Evolutionary conservation across 73 alveolate species (phyloP).

Genomic region (Stentor roeselii): DNA sequence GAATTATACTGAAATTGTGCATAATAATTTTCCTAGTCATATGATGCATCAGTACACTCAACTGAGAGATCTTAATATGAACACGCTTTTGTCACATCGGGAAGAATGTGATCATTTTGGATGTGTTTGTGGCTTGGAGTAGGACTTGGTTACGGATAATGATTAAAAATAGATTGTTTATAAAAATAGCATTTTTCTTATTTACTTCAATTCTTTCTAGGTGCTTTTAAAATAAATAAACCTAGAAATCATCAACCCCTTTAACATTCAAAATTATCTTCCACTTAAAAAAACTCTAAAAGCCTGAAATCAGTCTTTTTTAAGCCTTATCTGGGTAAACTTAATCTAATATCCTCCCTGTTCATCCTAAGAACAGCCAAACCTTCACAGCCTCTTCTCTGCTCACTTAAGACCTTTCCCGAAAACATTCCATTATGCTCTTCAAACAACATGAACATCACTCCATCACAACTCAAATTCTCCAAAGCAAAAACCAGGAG

Average conservation of each 20-base stretch:
- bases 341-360: not conserved
- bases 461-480: not conserved
- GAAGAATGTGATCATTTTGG: conserved; percentile 21
- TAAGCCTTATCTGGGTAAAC: no score
- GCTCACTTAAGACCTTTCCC: not conserved
- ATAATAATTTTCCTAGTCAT: not conserved
- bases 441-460: not conserved
- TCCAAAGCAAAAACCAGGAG: conserved; percentile 12
- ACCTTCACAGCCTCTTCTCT: conserved; percentile 23
- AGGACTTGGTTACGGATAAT: no score
- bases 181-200: no score
- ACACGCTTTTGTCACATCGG: not conserved
- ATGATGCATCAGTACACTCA: not conserved
- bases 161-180: no score
- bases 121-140: conserved; percentile 17
- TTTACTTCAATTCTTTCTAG: no score
- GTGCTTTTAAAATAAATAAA: no score
- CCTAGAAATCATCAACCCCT: no score
- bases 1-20: not conserved
- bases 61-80: not conserved
- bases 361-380: not conserved
- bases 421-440: not conserved
- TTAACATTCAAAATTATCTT: no score
- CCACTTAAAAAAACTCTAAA: no score
- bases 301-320: no score